Evolutionary conservation across 2,329 filamentous ascomycete species (phyloP).

Genomic region (Trichophyton simii): DNA sequence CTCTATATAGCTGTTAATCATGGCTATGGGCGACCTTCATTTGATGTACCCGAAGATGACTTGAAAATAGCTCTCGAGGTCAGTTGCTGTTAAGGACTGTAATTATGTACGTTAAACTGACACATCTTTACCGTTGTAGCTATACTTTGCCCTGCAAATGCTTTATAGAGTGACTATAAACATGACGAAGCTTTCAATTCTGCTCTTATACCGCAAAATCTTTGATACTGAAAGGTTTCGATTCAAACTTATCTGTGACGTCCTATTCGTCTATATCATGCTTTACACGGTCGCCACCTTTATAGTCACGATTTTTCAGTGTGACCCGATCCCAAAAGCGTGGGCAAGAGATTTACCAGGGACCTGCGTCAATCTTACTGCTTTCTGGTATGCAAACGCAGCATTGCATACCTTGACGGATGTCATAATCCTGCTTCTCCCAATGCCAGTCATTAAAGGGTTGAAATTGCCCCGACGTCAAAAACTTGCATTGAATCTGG

Average conservation of each 20-base stretch:
- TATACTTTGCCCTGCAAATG: slow-evolving; percentile 41
- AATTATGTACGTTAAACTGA: neutral
- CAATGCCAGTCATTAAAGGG: slow-evolving; percentile 22
- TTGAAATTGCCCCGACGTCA: slow-evolving; percentile 27
- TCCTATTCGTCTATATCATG: slow-evolving; percentile 32
- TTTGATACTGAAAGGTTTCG: slow-evolving; percentile 38
- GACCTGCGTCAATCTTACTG: slow-evolving; percentile 35
- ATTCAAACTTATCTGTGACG: slow-evolving; percentile 35
- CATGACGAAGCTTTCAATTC: slow-evolving; percentile 42
- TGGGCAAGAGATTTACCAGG: slow-evolving; percentile 34
- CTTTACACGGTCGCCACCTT: slow-evolving; percentile 38
- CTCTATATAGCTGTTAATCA: slow-evolving; percentile 16
- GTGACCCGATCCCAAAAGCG: slow-evolving; percentile 36
- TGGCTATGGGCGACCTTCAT: slow-evolving; percentile 19
- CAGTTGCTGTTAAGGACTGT: slow-evolving; percentile 1
- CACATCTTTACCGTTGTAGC: slow-evolving; percentile 19
- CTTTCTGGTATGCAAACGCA: slow-evolving; percentile 40
- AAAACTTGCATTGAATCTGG: slow-evolving; percentile 38
- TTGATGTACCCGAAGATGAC: slow-evolving; percentile 15
- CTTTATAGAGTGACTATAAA: slow-evolving; percentile 45
- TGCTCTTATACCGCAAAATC: slow-evolving; percentile 44
- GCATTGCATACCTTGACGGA: slow-evolving; percentile 26
- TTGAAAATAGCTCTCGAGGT: slow-evolving; percentile 18
- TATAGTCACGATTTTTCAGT: slow-evolving; percentile 39
- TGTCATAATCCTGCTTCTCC: slow-evolving; percentile 23